Evolutionary conservation across 202 grass and related monocot species (phyloP), one percentile per base, ranked within the genome.

Genomic region (Cymbopogon flexuosus): DNA sequence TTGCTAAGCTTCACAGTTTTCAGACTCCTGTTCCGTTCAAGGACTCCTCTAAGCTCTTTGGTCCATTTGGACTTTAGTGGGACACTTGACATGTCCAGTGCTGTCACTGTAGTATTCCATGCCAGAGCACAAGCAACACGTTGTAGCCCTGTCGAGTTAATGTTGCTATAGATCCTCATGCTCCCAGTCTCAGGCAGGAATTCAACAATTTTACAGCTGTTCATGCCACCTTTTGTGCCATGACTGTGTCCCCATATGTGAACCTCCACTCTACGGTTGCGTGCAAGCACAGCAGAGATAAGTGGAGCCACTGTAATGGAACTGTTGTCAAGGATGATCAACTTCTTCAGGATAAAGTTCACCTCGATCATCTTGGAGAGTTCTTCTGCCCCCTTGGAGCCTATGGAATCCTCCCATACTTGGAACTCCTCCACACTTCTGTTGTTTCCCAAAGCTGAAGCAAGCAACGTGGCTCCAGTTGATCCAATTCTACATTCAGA

Each of bases 291-390:
- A 74, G 92, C 79, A 77, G 92, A 89, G 84, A 98, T 89, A 68
- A 98, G 83, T 0, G 92, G 88, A 70, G 92, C 70, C 43, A 75
- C 83, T 19, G 87, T 46, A 66, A 92, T 87, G 22, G 84, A 88
- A 54, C 83, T 86, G 31, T 91, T 91, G 75, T 98, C 95, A 75
- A 98, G 76, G 63, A 91, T 76, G 59, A 93, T 75, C 58, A 90
- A 76, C 70, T 89, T 36, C 77, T 89, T 91, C 69, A 98, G 76
- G 13, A 89, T 65, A 83, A 82, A 83, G 36, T 98, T 98, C 82
- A 89, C 88, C 76, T 98, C 95, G 68, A 98, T 95, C 92, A 93
- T 89, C 73, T 85, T 89, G 67, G 92, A 89, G 62, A 98, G 84
- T 64, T 93, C 95, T 82, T 98, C 92, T 39, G 95, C 92, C 67